Evolutionary conservation across 768 basidiomycete genomes (phyloP), one percentile per base, ranked within the genome.

Genomic region (Lentinula guzmanii): DNA sequence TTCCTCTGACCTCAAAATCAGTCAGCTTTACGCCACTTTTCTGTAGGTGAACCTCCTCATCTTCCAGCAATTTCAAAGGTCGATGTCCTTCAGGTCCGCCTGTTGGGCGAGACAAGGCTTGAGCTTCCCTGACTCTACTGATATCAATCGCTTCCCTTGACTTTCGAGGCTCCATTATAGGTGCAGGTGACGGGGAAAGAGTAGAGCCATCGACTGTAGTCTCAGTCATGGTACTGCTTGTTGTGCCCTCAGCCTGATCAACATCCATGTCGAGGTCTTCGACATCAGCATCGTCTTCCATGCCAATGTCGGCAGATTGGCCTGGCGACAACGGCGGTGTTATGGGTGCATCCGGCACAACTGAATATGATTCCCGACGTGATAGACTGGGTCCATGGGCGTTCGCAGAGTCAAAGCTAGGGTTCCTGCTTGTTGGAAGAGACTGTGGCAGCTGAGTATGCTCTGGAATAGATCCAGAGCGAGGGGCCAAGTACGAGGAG

Each of bases 1-100:
- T 86, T 11, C 90, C 89, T 67, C 86, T 82, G 58, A 92, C 86
- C 71, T 93, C 89, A 65, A 93, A 93, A 70, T 91, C 90, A 5
- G 86, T 86, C 56, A 93, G 72, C 63, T 79, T 85, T 61, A 91
- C 76, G 16, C 88, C 87, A 5, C 76, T 70, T 63, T 77, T 77
- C 64, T 82, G 77, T 3, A 91, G 74, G 66, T 86, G 89, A 42
- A 85, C 83, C 67, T 79, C 74, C 66, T 91, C 88, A 63, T 91
- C 86, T 67, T 91, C 88, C 10, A 92, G 76, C 46, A 85, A 75
- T 61, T 86, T 78, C 21, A 77, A 76, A 3, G 87, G 83, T n/a
- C 77, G 77, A 33, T 75, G 70, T 15, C 52, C 52, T 53, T 52
- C 57, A 51, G 62, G 62, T 11, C 50, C 50, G 11, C 37, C 57